Percentiles rank a stretch among this genome's conserved stretches.
Conservation (phyloP, 2,329 filamentous ascomycete species). For the Colletotrichum gloeosporioides region DNA sequence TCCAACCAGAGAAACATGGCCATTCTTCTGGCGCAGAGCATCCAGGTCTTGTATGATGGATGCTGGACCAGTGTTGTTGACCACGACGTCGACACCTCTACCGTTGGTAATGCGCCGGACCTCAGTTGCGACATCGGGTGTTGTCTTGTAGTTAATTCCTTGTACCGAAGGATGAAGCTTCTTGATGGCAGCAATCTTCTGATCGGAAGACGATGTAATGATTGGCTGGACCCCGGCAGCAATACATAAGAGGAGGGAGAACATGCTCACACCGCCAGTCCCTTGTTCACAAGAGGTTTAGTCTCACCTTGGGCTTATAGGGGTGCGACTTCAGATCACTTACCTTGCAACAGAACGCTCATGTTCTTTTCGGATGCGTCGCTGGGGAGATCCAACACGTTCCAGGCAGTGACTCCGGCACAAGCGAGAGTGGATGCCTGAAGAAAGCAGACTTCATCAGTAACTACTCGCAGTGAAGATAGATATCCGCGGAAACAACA, state of each 20-base stretch:
- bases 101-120: slow-evolving; percentile 25
- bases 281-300: slow-evolving; percentile 3
- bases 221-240: slow-evolving; percentile 28
- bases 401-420: slow-evolving; percentile 28
- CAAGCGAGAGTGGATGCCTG: slow-evolving; percentile 21
- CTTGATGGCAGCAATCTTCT: slow-evolving; percentile 26
- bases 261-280: slow-evolving; percentile 33
- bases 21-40: background rate
- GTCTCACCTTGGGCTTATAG: background rate
- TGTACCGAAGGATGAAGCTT: slow-evolving; percentile 22
- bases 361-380: background rate
- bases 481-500: background rate
- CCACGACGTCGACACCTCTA: slow-evolving; percentile 29
- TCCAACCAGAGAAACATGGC: background rate
- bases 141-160: slow-evolving; percentile 29
- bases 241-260: slow-evolving; percentile 27
- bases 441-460: background rate
- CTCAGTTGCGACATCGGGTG: slow-evolving; percentile 22
- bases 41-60: slow-evolving; percentile 25
- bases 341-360: background rate
- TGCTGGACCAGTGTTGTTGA: slow-evolving; percentile 29
- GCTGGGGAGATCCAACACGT: slow-evolving; percentile 12
- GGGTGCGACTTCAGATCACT: background rate
- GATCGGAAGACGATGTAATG: slow-evolving; percentile 33
- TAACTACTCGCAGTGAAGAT: background rate